Conservation (phyloP, 2,329 filamentous ascomycete genomes). For the Corniculantispora saksenae region DNA sequence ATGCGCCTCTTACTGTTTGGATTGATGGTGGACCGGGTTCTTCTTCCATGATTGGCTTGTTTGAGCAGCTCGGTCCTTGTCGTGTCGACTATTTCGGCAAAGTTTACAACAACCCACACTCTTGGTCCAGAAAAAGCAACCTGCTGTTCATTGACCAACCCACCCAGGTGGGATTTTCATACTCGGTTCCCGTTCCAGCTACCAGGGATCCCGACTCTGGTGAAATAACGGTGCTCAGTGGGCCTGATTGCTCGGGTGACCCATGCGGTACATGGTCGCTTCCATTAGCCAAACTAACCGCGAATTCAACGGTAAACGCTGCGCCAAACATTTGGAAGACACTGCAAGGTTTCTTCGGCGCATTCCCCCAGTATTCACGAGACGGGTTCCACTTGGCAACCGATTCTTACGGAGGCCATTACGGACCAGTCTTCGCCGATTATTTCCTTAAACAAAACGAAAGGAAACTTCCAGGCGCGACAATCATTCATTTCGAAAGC, state of each 20-base stretch:
- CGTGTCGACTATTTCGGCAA: constrained; percentile 30
- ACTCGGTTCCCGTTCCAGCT: constrained; percentile 60
- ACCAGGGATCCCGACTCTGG: constrained; percentile 43
- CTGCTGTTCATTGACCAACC: constrained; percentile 56
- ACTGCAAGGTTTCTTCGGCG: constrained; percentile 54
- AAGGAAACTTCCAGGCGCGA: constrained; percentile 40
- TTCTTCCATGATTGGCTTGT: constrained; percentile 60
- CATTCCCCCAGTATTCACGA: constrained; percentile 52
- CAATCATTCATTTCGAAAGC: constrained; percentile 50
- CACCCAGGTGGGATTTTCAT: constrained; percentile 65
- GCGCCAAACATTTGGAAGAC: constrained; percentile 62
- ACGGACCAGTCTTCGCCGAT: constrained; percentile 60
- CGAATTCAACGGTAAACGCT: constrained; percentile 53
- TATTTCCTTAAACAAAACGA: constrained; percentile 59
- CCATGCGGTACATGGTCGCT: background rate
- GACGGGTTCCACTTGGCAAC: constrained; percentile 61
- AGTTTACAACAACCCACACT: constrained; percentile 36
- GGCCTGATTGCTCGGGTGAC: background rate
- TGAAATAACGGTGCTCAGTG: background rate
- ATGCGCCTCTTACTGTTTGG: constrained; percentile 51
- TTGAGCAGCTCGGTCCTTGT: constrained; percentile 53
- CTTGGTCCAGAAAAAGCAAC: constrained; percentile 47
- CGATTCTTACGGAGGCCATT: constrained; percentile 66
- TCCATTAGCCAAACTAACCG: constrained; percentile 31
- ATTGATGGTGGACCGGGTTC: constrained; percentile 62